phyloP scores from a whole-genome alignment of 164 flowering plant species.

The Aristolochia fimbriata region DNA sequence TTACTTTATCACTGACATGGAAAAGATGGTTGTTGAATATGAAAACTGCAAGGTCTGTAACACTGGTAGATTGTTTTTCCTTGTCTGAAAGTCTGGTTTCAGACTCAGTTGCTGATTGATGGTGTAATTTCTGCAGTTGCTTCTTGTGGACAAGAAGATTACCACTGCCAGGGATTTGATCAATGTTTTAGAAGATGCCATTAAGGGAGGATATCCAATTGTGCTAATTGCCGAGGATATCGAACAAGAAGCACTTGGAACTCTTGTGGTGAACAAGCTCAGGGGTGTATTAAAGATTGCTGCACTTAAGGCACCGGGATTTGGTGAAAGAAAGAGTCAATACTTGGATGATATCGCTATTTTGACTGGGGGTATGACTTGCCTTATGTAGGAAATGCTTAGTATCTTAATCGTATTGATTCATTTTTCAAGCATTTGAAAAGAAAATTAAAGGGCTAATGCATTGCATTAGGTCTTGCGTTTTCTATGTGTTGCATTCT shows the following conservation, averaged over 20 bases:
- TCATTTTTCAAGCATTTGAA: too few species aligned
- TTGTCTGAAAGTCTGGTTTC: neutral
- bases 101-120: neutral
- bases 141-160: constrained; percentile 93
- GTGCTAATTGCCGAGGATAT: constrained; percentile 91
- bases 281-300: constrained; percentile 91
- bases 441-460: neutral
- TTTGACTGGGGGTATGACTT: constrained; percentile 68
- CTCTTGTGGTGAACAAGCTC: constrained; percentile 94
- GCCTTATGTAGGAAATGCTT: too few species aligned
- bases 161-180: constrained; percentile 91
- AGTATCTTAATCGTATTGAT: too few species aligned
- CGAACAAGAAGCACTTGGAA: constrained; percentile 97
- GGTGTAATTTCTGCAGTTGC: constrained; percentile 42
- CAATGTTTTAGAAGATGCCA: constrained; percentile 78
- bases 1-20: constrained; percentile 89
- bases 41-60: constrained; percentile 83
- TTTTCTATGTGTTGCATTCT: neutral
- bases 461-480: neutral
- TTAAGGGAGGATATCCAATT: constrained; percentile 73
- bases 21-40: constrained; percentile 88
- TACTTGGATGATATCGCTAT: constrained; percentile 96
- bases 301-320: constrained; percentile 97
- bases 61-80: neutral
- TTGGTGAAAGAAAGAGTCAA: constrained; percentile 95